phyloP scores from a whole-genome alignment of 2,329 filamentous ascomycete species.

The Setomelanomma holmii region DNA sequence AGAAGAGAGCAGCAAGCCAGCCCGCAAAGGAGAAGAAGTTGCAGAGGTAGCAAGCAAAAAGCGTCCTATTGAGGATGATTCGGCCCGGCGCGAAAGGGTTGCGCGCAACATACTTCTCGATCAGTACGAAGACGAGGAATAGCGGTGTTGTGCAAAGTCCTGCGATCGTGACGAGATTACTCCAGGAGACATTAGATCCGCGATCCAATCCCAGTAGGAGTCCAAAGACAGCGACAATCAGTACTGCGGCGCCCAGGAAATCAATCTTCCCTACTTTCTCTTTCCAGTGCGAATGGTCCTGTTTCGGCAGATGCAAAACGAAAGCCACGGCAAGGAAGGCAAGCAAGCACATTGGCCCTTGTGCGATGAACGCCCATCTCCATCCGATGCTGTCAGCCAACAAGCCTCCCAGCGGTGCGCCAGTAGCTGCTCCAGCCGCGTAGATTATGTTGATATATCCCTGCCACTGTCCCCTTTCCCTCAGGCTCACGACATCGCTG shows the following conservation, averaged over 20 bases:
- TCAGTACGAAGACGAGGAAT: constrained; percentile 70
- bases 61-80: constrained; percentile 71
- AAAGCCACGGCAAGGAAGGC: constrained; percentile 70
- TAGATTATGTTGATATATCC: constrained; percentile 77
- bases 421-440: constrained; percentile 70
- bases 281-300: constrained; percentile 67
- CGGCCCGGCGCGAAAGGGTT: constrained; percentile 79
- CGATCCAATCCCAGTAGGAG: constrained; percentile 75
- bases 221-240: constrained; percentile 70
- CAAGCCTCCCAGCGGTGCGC: constrained; percentile 73
- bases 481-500: constrained; percentile 73
- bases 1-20: constrained; percentile 69
- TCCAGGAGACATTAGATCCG: constrained; percentile 76
- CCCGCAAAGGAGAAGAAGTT: constrained; percentile 76
- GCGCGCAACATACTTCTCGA: constrained; percentile 71
- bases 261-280: constrained; percentile 73
- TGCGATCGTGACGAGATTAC: constrained; percentile 62
- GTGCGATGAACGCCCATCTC: constrained; percentile 77
- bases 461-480: constrained; percentile 76
- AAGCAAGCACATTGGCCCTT: constrained; percentile 71
- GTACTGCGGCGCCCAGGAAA: constrained; percentile 72
- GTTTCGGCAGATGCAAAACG: constrained; percentile 67
- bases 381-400: constrained; percentile 77
- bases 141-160: constrained; percentile 65
- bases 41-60: constrained; percentile 72